phyloP scores from a whole-genome alignment of 108 stramenopile genomes.

The Chaetoceros muelleri region DNA sequence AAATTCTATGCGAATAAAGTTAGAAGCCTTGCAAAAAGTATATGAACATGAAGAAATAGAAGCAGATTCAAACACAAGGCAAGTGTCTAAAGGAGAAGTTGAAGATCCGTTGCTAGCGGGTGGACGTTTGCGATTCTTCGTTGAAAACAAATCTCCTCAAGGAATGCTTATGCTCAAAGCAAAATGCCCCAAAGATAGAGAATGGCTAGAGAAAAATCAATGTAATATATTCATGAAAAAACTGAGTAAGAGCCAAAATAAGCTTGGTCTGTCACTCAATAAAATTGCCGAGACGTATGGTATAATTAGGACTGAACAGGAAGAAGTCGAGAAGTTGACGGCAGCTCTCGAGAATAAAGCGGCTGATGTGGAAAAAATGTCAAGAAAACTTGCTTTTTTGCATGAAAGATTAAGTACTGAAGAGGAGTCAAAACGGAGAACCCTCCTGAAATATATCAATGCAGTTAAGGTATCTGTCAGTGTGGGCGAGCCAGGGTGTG shows the following conservation, averaged over 20 bases:
- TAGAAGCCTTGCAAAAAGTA: slow-evolving; percentile 23
- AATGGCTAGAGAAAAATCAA: slow-evolving; percentile 36
- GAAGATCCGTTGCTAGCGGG: slow-evolving; percentile 16
- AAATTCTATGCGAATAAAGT: slow-evolving; percentile 21
- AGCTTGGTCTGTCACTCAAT: slow-evolving; percentile 44
- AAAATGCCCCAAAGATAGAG: slow-evolving; percentile 30
- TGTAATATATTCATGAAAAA: slow-evolving; percentile 39
- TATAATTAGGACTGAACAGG: neutral
- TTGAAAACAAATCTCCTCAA: slow-evolving; percentile 28
- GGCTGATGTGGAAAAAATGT: neutral
- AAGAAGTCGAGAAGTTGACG: neutral
- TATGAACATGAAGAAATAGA: slow-evolving; percentile 13
- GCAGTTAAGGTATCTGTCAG: slow-evolving; percentile 63
- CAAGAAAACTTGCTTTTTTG: neutral
- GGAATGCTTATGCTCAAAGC: slow-evolving; percentile 28
- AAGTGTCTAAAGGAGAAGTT: neutral
- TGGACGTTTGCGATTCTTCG: slow-evolving; percentile 31
- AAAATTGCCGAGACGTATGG: slow-evolving; percentile 46
- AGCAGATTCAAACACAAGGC: slow-evolving; percentile 18
- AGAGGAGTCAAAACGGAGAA: slow-evolving; percentile 80
- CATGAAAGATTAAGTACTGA: slow-evolving; percentile 12
- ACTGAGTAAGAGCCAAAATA: slow-evolving; percentile 38
- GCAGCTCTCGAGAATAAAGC: neutral
- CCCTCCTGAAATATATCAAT: slow-evolving; percentile 70
- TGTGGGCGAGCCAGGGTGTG: slow-evolving; percentile 33